Conservation (phyloP, 306 rosid species). For the Pyrus pyrifolia region DNA sequence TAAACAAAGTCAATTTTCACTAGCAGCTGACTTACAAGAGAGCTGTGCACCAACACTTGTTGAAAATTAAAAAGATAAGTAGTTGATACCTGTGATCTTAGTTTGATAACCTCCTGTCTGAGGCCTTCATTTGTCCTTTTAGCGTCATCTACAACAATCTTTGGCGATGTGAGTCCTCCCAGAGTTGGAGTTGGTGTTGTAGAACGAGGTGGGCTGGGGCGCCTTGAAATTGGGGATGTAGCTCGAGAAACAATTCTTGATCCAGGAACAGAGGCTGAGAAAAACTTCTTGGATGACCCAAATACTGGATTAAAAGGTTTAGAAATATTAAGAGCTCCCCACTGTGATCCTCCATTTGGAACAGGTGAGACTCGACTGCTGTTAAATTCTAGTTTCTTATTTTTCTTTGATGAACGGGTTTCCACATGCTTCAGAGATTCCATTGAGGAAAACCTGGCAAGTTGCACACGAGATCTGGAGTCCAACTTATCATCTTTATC, state of each 20-base stretch:
- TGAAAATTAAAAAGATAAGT: background rate
- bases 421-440: slow-evolving; percentile 91
- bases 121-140: slow-evolving; percentile 84
- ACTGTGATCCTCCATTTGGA: slow-evolving; percentile 89
- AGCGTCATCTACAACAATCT: slow-evolving; percentile 77
- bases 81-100: slow-evolving; percentile 72
- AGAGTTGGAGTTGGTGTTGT: slow-evolving; percentile 98
- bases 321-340: slow-evolving; percentile 84
- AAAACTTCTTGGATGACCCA: slow-evolving; percentile 97
- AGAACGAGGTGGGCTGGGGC: slow-evolving; percentile 98
- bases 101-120: slow-evolving; percentile 86
- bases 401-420: slow-evolving; percentile 79
- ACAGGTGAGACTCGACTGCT: slow-evolving; percentile 94
- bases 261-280: slow-evolving; percentile 99
- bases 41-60: background rate
- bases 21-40: background rate
- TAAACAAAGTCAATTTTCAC: background rate
- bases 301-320: slow-evolving; percentile 94
- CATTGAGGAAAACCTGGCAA: slow-evolving; percentile 62
- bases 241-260: slow-evolving; percentile 99
- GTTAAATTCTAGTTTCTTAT: slow-evolving; percentile 91
- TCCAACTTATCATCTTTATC: slow-evolving; percentile 84
- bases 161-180: slow-evolving; percentile 95
- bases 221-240: slow-evolving; percentile 95
- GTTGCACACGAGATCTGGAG: slow-evolving; percentile 67